Base-by-base conservation (phyloP, 2,329 filamentous ascomycete species). In the Pseudopyrenochaeta lycopersici region DNA sequence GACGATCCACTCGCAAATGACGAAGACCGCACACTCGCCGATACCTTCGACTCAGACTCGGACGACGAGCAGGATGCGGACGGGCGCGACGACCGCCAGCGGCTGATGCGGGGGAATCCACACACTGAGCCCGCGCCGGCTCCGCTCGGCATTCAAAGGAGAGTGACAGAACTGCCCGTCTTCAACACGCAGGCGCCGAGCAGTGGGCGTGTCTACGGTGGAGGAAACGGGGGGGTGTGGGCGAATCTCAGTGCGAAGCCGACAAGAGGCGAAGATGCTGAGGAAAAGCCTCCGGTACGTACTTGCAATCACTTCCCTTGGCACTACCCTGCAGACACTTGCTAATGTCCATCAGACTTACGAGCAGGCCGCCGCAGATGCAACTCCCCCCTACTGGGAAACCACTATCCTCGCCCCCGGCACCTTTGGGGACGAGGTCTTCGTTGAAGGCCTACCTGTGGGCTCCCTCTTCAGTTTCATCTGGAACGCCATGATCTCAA, bases 341-440 rank as follows among this genome's bases (percentile, higher is more conserved):
- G 27, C 21, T 35, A 11, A 27, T n/a, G 32, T 31, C 12, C 30
- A 55, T 14, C 67, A 97, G 91, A 93, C 94, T 31, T 99, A 99
- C 76, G 95, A 99, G 83, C 94, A 98, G 86, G 95, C 95, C 14
- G 95, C 95, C 2, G 94, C 94, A 36, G 95, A 99, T 76, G 90
- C 92, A 20, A 95, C 95, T 42, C 95, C 95, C 1, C 95, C 95
- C 0, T 99, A 99, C 78, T 99, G 95, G 95, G 95, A 99, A 81
- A 99, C 95, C 5, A 98, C 95, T 0, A 97, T 99, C 62, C 85
- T 99, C 46, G 94, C 93, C 0, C 95, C 95, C 0, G 95, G 94
- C 49, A 87, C 95, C 62, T 90, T 90, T n/a, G 87, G 88, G 33
- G 93, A 98, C 72, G 95, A 99, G 76, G 94, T 99, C 42, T 99